phyloP scores from a whole-genome alignment of 1,284 basidiomycete species.

The Volvariella volvacea region DNA sequence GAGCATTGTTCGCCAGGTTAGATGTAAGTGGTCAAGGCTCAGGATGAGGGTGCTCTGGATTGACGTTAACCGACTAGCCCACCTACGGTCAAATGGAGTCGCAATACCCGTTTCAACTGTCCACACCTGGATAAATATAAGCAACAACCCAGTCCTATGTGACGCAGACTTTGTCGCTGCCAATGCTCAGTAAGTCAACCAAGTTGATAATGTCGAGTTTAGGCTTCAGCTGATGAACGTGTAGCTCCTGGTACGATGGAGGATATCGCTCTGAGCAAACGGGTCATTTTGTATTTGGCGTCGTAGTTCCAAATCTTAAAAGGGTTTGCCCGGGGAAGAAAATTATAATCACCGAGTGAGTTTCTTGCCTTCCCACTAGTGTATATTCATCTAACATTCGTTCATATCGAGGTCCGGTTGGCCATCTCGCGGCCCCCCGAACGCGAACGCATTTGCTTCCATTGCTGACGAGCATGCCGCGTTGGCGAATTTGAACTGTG shows the following conservation, averaged over 20 bases:
- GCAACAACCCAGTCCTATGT: slow-evolving; percentile 25
- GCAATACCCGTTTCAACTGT: slow-evolving; percentile 27
- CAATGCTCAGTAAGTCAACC: slow-evolving; percentile 31
- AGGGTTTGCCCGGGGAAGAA: slow-evolving; percentile 26
- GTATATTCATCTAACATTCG: background rate
- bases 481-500: slow-evolving; percentile 26
- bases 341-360: slow-evolving; percentile 29
- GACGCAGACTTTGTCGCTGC: slow-evolving; percentile 28
- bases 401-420: slow-evolving; percentile 24
- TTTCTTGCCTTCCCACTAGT: background rate
- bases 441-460: slow-evolving; percentile 21
- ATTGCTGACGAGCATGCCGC: slow-evolving; percentile 22
- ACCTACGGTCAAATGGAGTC: slow-evolving; percentile 25
- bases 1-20: slow-evolving; percentile 25
- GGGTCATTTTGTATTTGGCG: slow-evolving; percentile 26
- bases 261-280: slow-evolving; percentile 20
- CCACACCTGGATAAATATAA: slow-evolving; percentile 27
- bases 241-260: slow-evolving; percentile 29
- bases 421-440: slow-evolving; percentile 24
- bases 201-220: slow-evolving; percentile 1
- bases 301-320: slow-evolving; percentile 24
- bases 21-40: too few species aligned
- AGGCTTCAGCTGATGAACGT: slow-evolving; percentile 10
- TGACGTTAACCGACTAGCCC: too few species aligned
- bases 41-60: too few species aligned